Conservation (phyloP, 495 filamentous ascomycete genomes). For the Neurospora discreta region DNA sequence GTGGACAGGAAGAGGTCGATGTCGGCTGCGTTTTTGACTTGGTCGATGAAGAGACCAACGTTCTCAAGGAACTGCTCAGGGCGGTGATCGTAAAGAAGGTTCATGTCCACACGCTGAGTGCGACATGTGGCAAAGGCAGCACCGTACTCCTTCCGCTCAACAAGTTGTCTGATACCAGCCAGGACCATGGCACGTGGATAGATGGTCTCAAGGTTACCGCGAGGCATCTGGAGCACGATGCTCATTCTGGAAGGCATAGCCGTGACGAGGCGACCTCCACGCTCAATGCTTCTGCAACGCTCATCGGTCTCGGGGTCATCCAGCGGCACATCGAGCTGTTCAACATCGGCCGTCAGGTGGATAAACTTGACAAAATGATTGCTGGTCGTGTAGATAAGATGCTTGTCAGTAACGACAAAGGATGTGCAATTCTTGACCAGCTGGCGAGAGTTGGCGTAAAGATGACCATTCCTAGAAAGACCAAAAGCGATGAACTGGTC, state of each 20-base stretch:
- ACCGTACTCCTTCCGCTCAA: conserved; percentile 69
- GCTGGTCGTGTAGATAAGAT: conserved; percentile 84
- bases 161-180: conserved; percentile 69
- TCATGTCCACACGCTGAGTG: conserved; percentile 92
- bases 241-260: conserved; percentile 80
- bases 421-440: conserved; percentile 84
- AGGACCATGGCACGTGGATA: conserved; percentile 87
- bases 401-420: conserved; percentile 67
- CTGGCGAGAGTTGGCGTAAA: conserved; percentile 65
- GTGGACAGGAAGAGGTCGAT: conserved; percentile 90
- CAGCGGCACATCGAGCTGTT: conserved; percentile 67
- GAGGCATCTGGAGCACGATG: conserved; percentile 80
- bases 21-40: conserved; percentile 72
- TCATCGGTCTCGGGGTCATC: conserved; percentile 91
- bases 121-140: conserved; percentile 79
- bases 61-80: conserved; percentile 71
- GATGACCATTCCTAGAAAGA: conserved; percentile 58
- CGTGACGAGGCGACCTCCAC: conserved; percentile 75
- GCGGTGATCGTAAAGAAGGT: conserved; percentile 89
- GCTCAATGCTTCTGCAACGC: conserved; percentile 82
- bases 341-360: conserved; percentile 46
- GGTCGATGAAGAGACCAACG: conserved; percentile 68
- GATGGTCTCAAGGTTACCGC: conserved; percentile 92
- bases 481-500: conserved; percentile 42
- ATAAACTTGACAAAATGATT: conserved; percentile 90